Conservation (phyloP, 129 eudicot genomes). For the Rutidosis leptorrhynchoides region DNA sequence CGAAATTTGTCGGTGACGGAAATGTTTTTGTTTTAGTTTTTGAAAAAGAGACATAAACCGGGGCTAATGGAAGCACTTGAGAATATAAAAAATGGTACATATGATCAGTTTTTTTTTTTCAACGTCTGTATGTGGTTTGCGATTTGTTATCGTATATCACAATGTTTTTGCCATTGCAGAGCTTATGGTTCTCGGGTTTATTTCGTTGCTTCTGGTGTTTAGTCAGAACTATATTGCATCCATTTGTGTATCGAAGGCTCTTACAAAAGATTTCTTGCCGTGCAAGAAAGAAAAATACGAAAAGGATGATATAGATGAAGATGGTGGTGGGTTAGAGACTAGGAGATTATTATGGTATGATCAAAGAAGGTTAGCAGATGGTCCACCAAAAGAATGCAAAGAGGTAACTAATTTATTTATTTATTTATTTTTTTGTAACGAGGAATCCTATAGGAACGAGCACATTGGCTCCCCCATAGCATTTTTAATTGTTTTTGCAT, state of each 20-base stretch:
- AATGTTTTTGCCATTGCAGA: constrained; percentile 49
- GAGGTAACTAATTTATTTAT: no score
- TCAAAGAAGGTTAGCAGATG: constrained; percentile 54
- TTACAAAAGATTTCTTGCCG: constrained; percentile 77
- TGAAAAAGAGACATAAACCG: constrained; percentile 52
- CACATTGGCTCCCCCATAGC: no score
- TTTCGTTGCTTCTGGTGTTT: constrained; percentile 74
- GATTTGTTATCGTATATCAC: not conserved
- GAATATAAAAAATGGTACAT: constrained; percentile 73
- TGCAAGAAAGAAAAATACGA: constrained; percentile 33
- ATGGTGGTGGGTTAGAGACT: constrained; percentile 17
- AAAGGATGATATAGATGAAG: constrained; percentile 10
- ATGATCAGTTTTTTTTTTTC: not conserved
- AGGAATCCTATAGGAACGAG: no score
- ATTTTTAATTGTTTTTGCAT: not conserved
- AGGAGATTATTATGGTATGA: constrained; percentile 72
- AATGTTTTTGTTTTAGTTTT: constrained; percentile 26
- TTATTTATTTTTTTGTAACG: no score
- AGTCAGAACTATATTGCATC: constrained; percentile 66
- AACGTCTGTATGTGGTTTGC: not conserved
- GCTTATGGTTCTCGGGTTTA: constrained; percentile 93
- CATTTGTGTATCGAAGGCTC: constrained; percentile 51
- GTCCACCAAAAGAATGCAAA: constrained; percentile 37
- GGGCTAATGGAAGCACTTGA: constrained; percentile 82
- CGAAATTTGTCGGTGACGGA: not conserved